Evolutionary conservation across 1,284 basidiomycete species (phyloP).

Genomic region (Trichosporon inkin): DNA sequence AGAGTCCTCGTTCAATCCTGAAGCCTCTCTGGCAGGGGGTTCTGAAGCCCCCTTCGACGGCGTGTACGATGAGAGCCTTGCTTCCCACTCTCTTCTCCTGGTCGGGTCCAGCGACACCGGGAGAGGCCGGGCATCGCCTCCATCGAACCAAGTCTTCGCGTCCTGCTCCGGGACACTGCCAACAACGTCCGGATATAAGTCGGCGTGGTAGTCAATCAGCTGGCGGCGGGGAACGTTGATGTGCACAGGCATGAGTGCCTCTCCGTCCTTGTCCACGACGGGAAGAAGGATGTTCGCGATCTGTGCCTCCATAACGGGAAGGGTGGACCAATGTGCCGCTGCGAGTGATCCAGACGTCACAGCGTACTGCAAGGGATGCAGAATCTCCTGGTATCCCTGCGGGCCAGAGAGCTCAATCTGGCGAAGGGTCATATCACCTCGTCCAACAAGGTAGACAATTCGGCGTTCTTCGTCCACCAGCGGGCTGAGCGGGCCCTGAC

Average conservation of each 20-base stretch:
- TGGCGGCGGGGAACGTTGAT: slow-evolving; percentile 51
- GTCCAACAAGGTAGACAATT: slow-evolving; percentile 49
- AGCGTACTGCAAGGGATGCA: slow-evolving; percentile 37
- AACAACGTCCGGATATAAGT: slow-evolving; percentile 48
- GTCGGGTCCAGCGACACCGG: slow-evolving; percentile 38
- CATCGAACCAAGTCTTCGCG: slow-evolving; percentile 43
- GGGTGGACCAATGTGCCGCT: slow-evolving; percentile 35
- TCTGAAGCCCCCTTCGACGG: not conserved
- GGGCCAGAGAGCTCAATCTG: slow-evolving; percentile 49
- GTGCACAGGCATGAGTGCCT: slow-evolving; percentile 45
- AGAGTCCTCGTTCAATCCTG: too few species aligned
- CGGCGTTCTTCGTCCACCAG: slow-evolving; percentile 47
- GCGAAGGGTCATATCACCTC: slow-evolving; percentile 51
- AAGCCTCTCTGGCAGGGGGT: not conserved
- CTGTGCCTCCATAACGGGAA: slow-evolving; percentile 52
- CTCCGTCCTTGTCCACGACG: slow-evolving; percentile 43
- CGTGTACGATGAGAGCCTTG: not conserved
- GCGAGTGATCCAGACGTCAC: slow-evolving; percentile 42
- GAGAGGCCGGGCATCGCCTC: slow-evolving; percentile 35
- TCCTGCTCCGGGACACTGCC: slow-evolving; percentile 45
- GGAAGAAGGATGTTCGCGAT: slow-evolving; percentile 49
- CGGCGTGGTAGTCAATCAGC: slow-evolving; percentile 52
- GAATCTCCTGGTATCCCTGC: slow-evolving; percentile 41
- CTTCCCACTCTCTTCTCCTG: slow-evolving; percentile 32
- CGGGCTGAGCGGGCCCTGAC: slow-evolving; percentile 45